phyloP scores from a whole-genome alignment of 1,139 yeast genomes.

The Barnettozyma hawaiiensis region DNA sequence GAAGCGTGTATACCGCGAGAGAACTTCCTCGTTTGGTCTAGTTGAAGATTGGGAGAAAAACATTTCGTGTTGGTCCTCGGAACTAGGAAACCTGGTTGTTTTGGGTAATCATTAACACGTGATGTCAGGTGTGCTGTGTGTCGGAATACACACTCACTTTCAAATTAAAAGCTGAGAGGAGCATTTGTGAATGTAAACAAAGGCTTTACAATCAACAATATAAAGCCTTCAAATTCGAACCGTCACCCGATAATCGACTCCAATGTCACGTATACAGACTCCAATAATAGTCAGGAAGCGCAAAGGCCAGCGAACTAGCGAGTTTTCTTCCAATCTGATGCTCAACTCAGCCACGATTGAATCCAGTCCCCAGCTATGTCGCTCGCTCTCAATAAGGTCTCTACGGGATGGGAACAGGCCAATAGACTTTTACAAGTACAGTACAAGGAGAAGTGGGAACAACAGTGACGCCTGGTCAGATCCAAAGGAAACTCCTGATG shows the following conservation, averaged over 20 bases:
- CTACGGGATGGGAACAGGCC: not conserved
- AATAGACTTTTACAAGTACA: not conserved
- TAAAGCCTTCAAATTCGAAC: not conserved
- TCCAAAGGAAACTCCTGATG: constrained; percentile 8
- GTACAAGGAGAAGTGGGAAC: not conserved
- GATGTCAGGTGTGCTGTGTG: too few relatives aligned
- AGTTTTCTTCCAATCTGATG: constrained; percentile 5
- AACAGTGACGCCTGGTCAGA: not conserved
- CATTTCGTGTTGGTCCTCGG: constrained; percentile 1
- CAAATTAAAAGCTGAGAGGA: too few relatives aligned
- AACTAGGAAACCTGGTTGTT: not conserved
- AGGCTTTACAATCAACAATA: not conserved
- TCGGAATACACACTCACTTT: too few relatives aligned
- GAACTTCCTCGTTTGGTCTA: not conserved
- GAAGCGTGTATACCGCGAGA: not conserved
- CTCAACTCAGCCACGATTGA: constrained; percentile 7
- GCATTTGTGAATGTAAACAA: too few relatives aligned
- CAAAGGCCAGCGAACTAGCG: constrained; percentile 6
- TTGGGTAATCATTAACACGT: too few relatives aligned
- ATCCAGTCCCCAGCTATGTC: constrained; percentile 8
- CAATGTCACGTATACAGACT: constrained; percentile 7
- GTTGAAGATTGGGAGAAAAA: not conserved
- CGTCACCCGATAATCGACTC: not conserved
- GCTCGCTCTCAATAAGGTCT: constrained; percentile 4
- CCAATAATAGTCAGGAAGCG: constrained; percentile 11